phyloP scores from a whole-genome alignment of 495 filamentous ascomycete species.

The Neurospora cerealis region DNA sequence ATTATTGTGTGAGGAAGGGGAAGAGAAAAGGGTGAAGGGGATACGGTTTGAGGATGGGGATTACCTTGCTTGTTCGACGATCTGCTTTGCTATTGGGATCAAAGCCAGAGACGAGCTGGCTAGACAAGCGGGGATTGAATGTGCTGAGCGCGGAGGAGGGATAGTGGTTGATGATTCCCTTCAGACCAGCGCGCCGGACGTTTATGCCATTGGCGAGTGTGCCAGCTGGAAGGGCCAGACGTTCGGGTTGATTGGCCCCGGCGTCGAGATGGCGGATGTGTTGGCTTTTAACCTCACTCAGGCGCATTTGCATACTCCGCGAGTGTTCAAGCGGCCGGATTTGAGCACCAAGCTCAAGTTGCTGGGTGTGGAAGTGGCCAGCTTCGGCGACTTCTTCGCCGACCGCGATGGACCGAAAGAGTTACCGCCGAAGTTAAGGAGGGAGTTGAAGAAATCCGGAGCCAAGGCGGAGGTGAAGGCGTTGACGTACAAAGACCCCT shows the following conservation, averaged over 20 bases:
- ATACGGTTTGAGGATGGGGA: conserved; percentile 82
- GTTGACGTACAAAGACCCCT: conserved; percentile 87
- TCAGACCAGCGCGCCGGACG: conserved; percentile 58
- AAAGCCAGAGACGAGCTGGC: conserved; percentile 77
- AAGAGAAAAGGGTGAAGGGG: conserved; percentile 54
- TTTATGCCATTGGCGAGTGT: conserved; percentile 93
- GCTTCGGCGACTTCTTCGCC: conserved; percentile 94
- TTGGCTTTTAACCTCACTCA: conserved; percentile 92
- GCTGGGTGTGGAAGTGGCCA: conserved; percentile 87
- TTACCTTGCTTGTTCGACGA: conserved; percentile 66
- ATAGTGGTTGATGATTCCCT: conserved; percentile 66
- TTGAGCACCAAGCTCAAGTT: conserved; percentile 92
- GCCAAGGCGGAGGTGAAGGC: conserved; percentile 61
- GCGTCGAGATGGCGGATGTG: conserved; percentile 94
- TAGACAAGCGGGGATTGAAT: conserved; percentile 57
- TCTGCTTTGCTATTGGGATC: conserved; percentile 93
- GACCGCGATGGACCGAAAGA: conserved; percentile 79
- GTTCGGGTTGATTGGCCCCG: conserved; percentile 88
- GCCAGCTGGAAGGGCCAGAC: conserved; percentile 91
- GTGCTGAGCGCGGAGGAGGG: conserved; percentile 56
- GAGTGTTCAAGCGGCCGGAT: conserved; percentile 75
- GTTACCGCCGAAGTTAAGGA: conserved; percentile 45
- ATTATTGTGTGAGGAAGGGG: conserved; percentile 5
- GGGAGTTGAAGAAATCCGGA: conserved; percentile 29
- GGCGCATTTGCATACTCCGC: conserved; percentile 56